These are phyloP conservation scores for Eutypa lata DNA, from an alignment of 2,329 filamentous ascomycete genomes.

Conservation along the genomic window DNA sequence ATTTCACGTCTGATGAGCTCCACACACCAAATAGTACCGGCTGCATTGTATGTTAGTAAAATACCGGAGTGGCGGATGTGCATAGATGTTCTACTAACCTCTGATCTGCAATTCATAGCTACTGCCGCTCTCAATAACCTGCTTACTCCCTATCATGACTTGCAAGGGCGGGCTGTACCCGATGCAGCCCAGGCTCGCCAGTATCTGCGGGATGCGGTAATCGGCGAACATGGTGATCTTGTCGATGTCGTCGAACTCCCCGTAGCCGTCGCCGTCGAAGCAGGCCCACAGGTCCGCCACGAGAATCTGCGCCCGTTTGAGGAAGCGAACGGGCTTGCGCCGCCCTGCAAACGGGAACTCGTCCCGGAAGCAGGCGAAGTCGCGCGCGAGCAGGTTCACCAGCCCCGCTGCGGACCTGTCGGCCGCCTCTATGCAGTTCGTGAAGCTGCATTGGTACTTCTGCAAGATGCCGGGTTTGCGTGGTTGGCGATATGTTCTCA, in stretches of 20 bases:
- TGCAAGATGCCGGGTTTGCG: slow-evolving; percentile 33
- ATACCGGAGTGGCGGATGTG: no score
- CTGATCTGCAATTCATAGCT: slow-evolving; percentile 84
- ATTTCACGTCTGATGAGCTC: slow-evolving; percentile 87
- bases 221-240: slow-evolving; percentile 99
- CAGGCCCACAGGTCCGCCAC: slow-evolving; percentile 97
- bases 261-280: slow-evolving; percentile 77
- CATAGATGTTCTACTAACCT: no score
- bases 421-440: slow-evolving; percentile 70
- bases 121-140: slow-evolving; percentile 67
- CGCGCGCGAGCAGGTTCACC: slow-evolving; percentile 78
- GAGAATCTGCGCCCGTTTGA: slow-evolving; percentile 94
- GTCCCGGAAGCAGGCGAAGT: slow-evolving; percentile 85
- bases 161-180: slow-evolving; percentile 80
- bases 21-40: slow-evolving; percentile 94
- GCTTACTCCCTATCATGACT: slow-evolving; percentile 61
- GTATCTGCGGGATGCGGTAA: slow-evolving; percentile 92
- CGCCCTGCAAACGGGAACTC: slow-evolving; percentile 72
- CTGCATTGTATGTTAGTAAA: slow-evolving; percentile 39
- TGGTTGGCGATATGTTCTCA: slow-evolving; percentile 17
- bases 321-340: slow-evolving; percentile 67
- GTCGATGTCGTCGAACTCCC: slow-evolving; percentile 84
- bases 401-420: slow-evolving; percentile 77
- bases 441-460: slow-evolving; percentile 73
- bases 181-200: slow-evolving; percentile 78